phyloP scores from a whole-genome alignment of 2,329 filamentous ascomycete genomes.

The Trichoderma sp. region DNA sequence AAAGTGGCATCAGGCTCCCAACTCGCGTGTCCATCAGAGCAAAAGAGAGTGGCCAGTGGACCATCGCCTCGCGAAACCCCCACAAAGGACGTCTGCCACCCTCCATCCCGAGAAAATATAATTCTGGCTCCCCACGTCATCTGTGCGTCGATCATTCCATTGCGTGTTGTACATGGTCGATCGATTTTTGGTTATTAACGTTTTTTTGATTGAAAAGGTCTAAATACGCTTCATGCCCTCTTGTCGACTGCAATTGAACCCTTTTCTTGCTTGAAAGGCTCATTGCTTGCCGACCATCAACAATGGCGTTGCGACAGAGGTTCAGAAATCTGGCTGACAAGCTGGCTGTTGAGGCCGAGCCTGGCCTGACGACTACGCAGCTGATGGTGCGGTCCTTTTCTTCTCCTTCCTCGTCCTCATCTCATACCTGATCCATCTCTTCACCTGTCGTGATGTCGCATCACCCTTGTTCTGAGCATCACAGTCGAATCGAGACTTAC shows the following conservation, averaged over 20 bases:
- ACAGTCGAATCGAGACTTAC: not conserved
- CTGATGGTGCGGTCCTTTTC: slow-evolving; percentile 59
- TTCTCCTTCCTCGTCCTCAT: not conserved
- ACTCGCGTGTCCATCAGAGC: not conserved
- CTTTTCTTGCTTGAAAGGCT: not conserved
- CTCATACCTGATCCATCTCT: not conserved
- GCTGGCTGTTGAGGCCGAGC: slow-evolving; percentile 68
- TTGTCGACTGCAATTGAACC: not conserved
- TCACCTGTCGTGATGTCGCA: not conserved
- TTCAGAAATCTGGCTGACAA: slow-evolving; percentile 51
- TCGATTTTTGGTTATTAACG: not conserved
- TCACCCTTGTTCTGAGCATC: not conserved
- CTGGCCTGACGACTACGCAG: slow-evolving; percentile 73
- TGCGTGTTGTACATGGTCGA: not conserved
- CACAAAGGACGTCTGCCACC: not conserved
- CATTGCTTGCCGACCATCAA: slow-evolving; percentile 20
- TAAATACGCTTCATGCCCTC: not conserved
- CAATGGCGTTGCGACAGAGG: slow-evolving; percentile 32
- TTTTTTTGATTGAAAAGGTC: slow-evolving; percentile 17
- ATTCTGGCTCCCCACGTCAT: slow-evolving; percentile 11
- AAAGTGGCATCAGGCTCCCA: not conserved
- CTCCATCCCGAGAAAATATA: not conserved
- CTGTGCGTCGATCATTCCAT: slow-evolving; percentile 10
- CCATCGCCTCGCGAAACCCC: not conserved
- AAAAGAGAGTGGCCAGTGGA: not conserved